Evolutionary conservation across 192 early-diverging fungal species (phyloP).

Genomic region (Podochytrium sp.): DNA sequence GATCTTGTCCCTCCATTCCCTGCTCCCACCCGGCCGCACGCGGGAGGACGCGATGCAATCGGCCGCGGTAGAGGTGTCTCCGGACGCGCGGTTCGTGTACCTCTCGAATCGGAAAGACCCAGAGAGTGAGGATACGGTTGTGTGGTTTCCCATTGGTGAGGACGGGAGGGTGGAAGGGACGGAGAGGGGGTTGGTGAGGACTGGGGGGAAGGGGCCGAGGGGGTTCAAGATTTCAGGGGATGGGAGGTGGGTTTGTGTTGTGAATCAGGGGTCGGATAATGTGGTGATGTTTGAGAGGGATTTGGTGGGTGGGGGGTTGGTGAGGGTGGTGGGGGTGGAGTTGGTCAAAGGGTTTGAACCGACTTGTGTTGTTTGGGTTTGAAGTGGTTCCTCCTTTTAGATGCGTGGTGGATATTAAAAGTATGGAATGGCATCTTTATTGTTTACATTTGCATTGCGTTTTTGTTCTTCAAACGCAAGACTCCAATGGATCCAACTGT

Average conservation of each 20-base stretch:
- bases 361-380: constrained; percentile 8
- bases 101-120: background rate
- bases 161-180: background rate
- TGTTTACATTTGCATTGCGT: too few relatives aligned
- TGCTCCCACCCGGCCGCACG: background rate
- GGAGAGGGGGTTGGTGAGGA: background rate
- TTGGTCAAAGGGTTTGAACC: constrained; percentile 1
- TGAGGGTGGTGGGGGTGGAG: background rate
- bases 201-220: background rate
- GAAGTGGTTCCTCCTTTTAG: background rate
- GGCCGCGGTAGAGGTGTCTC: background rate
- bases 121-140: background rate
- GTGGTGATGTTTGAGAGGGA: background rate
- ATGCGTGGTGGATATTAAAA: background rate
- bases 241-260: background rate
- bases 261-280: constrained; percentile 5
- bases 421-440: too few relatives aligned
- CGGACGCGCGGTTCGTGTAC: constrained; percentile 14
- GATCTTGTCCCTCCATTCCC: background rate
- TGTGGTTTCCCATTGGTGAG: background rate
- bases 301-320: background rate
- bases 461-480: background rate
- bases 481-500: constrained; percentile 24
- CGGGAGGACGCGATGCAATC: background rate
- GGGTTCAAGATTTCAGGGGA: background rate